Evolutionary conservation across 2,329 filamentous ascomycete genomes (phyloP).

Genomic region (Tympanopsis confertula): DNA sequence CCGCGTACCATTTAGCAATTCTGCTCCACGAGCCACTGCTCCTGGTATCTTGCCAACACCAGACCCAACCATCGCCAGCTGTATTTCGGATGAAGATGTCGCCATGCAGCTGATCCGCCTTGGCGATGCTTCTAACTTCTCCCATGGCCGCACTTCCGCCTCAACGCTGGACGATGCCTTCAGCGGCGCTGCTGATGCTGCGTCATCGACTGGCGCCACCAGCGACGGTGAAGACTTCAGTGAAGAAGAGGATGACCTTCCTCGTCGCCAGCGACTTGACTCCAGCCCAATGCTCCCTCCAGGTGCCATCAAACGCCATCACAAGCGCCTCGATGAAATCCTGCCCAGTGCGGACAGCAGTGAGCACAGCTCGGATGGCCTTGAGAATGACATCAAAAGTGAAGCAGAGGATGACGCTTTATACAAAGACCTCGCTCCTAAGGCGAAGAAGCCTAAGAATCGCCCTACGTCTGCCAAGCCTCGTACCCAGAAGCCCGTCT

Average conservation of each 20-base stretch:
- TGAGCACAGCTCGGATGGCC: slow-evolving; percentile 47
- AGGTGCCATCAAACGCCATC: slow-evolving; percentile 27
- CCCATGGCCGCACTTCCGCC: slow-evolving; percentile 81
- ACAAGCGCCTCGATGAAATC: slow-evolving; percentile 36
- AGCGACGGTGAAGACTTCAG: slow-evolving; percentile 65
- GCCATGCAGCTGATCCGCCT: slow-evolving; percentile 93
- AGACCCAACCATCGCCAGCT: slow-evolving; percentile 92
- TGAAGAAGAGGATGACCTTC: slow-evolving; percentile 44
- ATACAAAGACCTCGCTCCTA: slow-evolving; percentile 23
- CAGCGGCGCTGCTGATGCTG: slow-evolving; percentile 74
- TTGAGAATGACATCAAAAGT: slow-evolving; percentile 33
- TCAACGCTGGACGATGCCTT: slow-evolving; percentile 90
- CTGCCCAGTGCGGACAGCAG: slow-evolving; percentile 42
- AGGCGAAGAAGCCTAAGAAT: slow-evolving; percentile 38
- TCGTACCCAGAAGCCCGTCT: not conserved
- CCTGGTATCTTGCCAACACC: slow-evolving; percentile 69
- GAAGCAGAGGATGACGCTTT: slow-evolving; percentile 14
- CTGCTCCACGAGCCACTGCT: slow-evolving; percentile 37
- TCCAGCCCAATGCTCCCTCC: slow-evolving; percentile 15
- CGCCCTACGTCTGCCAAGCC: slow-evolving; percentile 12
- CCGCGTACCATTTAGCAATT: slow-evolving; percentile 37
- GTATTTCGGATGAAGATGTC: slow-evolving; percentile 93
- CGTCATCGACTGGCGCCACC: slow-evolving; percentile 75
- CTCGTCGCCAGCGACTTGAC: slow-evolving; percentile 40
- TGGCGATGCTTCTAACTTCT: slow-evolving; percentile 86